Evolutionary conservation across 2,329 filamentous ascomycete genomes (phyloP), one percentile per base, ranked within the genome.

Genomic region (Chaetomiaceae sp.): DNA sequence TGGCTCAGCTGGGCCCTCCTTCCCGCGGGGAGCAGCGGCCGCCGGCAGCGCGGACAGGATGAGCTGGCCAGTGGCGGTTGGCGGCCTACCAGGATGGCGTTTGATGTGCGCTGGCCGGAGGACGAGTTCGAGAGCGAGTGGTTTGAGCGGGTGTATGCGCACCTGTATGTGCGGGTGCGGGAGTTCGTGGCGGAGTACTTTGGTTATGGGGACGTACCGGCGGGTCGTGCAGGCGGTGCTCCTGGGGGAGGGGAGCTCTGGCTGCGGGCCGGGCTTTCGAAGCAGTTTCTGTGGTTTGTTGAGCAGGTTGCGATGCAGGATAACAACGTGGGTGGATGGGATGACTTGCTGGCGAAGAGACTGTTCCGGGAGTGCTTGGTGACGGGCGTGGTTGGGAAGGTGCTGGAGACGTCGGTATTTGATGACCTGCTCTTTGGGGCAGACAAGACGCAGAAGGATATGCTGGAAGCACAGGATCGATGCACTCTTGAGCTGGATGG

Each of bases 381-480:
- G 14, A 57, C 60, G 41, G 66, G 64, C 2, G 55, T 72, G 7
- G 38, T 72, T 9, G 58, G 58, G 3, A 65, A 66, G 56, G 54
- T 67, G 33, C 56, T 72, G 40, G 61, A 70, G 49, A 62, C 59
- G 49, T 58, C 60, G 15, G 65, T 71, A 22, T 68, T 68, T 45
- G 60, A 60, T 30, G 58, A 62, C 32, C 54, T 71, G 33, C 52
- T 72, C 1, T 71, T 71, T 48, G 69, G 70, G 24, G 68, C 62
- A 4, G 52, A 50, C 2, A n/a, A 55, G 4, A 3, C n/a, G 2
- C 56, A 60, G 46, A 51, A 52, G 37, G 24, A 44, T 0, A 58
- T 62, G 41, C 54, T 72, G 18, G 48, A 57, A 2, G 52, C 56
- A 10, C 55, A 62, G 24, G 68, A 70, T 42, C 11, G 47, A 20